Evolutionary conservation across 148 eudicot species (phyloP), one percentile per base, ranked within the genome.

Genomic region (Rhododendron kiyosumense): DNA sequence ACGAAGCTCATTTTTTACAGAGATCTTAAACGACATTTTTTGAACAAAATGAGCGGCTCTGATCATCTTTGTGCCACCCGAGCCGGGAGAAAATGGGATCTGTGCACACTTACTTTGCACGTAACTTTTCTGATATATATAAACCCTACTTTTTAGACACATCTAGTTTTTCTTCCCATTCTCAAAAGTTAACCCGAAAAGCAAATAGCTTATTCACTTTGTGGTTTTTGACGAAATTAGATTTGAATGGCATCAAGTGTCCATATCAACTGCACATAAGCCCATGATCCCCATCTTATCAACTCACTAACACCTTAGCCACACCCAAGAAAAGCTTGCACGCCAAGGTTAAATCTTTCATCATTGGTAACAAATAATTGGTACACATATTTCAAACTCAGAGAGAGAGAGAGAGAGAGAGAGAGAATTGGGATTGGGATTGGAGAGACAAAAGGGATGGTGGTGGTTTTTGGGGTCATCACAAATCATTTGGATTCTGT

Each of bases 401-500:
- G 46, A 57, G 69, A 57, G 46, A 26, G 52, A 65, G 71, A 65
- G 13, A 8, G 69, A 9, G 69, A 61, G 69, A 65, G 71, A n/a
- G 30, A 59, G 65, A 59, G 65, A 59, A 57, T 9, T 14, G 59
- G 17, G 20, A 77, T 20, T 24, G 81, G 48, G 79, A 75, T 36
- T 36, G 48, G 82, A 46, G 59, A 79, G 61, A 79, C 8, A 34
- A 11, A 18, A 34, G 28, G 43, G 46, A 14, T 63, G 49, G 45
- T 41, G 45, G 45, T 71, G 32, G 34, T 18, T 82, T 18, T 22
- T 10, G 84, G 34, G 74, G 51, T 82, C 75, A 82, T 61, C 22
- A 82, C 84, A 30, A 82, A 82, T 63, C 51, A 82, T 82, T 82
- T 82, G 76, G 52, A 65, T 59, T 57, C 30, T 45, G 84, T 34